Percentiles rank a stretch among this genome's conserved stretches.
Conservation (phyloP, 352 stramenopile genomes). For the Phytopythium kandeliae region DNA sequence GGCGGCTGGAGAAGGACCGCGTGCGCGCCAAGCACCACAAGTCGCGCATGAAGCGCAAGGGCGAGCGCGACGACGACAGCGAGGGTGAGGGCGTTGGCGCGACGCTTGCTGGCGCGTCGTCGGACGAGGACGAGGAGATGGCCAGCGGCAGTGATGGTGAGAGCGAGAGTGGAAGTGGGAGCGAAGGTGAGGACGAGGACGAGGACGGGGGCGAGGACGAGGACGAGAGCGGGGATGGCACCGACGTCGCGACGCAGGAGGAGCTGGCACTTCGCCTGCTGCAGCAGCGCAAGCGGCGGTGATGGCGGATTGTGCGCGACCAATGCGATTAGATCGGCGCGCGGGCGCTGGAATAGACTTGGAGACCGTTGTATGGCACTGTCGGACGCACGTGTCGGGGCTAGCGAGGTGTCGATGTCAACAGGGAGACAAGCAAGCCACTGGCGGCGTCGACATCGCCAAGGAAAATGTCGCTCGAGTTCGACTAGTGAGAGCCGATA, state of each 20-base stretch:
- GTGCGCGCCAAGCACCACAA: slow-evolving; percentile 88
- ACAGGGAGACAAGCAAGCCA: too few relatives aligned
- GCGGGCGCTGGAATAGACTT: neutral
- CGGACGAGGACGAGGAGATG: slow-evolving; percentile 21
- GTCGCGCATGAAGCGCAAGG: slow-evolving; percentile 81
- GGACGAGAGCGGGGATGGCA: slow-evolving; percentile 13
- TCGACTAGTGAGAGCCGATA: too few relatives aligned
- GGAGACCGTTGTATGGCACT: too few relatives aligned
- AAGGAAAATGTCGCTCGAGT: too few relatives aligned
- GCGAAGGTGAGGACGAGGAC: slow-evolving; percentile 18
- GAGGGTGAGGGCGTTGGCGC: slow-evolving; percentile 17
- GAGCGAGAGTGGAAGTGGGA: slow-evolving; percentile 22
- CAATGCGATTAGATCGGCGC: too few relatives aligned
- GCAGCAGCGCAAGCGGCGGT: slow-evolving; percentile 36
- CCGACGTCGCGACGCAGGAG: slow-evolving; percentile 71
- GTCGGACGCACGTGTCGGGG: too few relatives aligned
- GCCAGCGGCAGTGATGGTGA: slow-evolving; percentile 18
- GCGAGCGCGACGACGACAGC: slow-evolving; percentile 46
- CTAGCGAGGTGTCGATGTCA: too few relatives aligned
- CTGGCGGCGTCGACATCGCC: too few relatives aligned
- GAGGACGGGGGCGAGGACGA: slow-evolving; percentile 13
- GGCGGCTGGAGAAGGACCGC: slow-evolving; percentile 78
- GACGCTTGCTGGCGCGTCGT: slow-evolving; percentile 15
- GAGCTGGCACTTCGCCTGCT: slow-evolving; percentile 74
- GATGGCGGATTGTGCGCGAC: too few relatives aligned